Base-by-base conservation (phyloP, 192 early-diverging fungal species). In the Entophlyctis helioformis region DNA sequence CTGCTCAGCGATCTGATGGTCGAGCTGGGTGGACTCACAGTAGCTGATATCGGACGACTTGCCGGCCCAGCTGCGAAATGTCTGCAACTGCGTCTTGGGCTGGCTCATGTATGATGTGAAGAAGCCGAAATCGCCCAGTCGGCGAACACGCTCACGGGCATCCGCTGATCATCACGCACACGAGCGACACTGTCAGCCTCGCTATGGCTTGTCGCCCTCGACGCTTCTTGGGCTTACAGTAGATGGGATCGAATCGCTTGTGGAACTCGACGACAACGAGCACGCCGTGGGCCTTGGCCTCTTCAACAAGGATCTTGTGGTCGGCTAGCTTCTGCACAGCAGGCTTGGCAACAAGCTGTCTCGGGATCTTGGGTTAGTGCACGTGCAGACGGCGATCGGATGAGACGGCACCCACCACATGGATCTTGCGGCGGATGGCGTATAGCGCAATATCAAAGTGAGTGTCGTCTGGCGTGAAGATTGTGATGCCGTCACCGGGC, bases 391-490 rank as follows among this genome's bases (percentile, higher is more conserved):
- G 22, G 27, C 4, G 6, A 44, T 4, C 24, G 19, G 4, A 8
- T 9, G 28, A 44, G n/a, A 18, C 27, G 28, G 10, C n/a, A 54
- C 52, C 7, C 29, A 54, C 52, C 25, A 68, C 64, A 41, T 68
- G 66, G 7, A 66, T 50, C 32, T 51, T 46, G 6, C 44, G 33
- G 44, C 46, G 32, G 21, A 68, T 57, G 20, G 66, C 66, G 37
- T 68, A 64, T 18, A 48, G 41, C n/a, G 51, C 41, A 39, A 68
- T 68, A 3, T 39, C 50, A 43, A 53, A 69, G 25, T 68, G 66
- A 0, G 64, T 68, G 11, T 65, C 63, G 43, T 68, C 66, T 3
- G 66, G 66, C 2, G 66, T 68, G 44, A 68, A 68, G 29, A 68
- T 51, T 27, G 56, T 68, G 7, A 68, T 56, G 4, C 60, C 66